Percentiles rank a stretch among this genome's conserved stretches.
phyloP scores from a whole-genome alignment of 352 stramenopile species.

The Phytophthora pinifolia region DNA sequence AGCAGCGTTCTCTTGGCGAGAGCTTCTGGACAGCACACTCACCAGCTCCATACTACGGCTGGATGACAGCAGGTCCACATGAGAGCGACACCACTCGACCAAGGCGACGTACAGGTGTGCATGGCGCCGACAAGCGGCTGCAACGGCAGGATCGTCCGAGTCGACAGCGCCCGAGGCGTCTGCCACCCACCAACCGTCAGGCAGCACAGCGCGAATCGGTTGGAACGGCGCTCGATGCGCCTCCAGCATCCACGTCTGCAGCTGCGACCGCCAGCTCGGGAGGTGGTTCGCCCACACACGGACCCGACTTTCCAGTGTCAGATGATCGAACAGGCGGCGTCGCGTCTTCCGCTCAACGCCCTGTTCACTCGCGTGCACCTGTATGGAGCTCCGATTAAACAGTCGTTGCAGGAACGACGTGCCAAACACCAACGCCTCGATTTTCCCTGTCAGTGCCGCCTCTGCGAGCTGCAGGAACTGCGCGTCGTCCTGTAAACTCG shows the following conservation, averaged over 20 bases:
- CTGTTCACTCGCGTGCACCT: background rate
- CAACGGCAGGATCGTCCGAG: background rate
- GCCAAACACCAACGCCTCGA: conserved; percentile 20
- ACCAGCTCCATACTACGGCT: conserved; percentile 43
- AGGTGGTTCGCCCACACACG: conserved; percentile 45
- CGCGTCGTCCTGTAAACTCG: conserved; percentile 21
- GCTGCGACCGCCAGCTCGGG: conserved; percentile 38
- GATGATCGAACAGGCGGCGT: conserved; percentile 27
- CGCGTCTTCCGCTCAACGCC: background rate
- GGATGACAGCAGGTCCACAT: conserved; percentile 36
- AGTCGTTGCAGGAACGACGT: conserved; percentile 30
- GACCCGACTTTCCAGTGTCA: conserved; percentile 27
- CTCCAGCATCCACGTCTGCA: conserved; percentile 44
- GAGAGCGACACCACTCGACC: conserved; percentile 34
- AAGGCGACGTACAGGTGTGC: conserved; percentile 45
- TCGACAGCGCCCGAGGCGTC: background rate
- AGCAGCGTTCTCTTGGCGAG: conserved; percentile 9
- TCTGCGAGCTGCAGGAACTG: conserved; percentile 37
- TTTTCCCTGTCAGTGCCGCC: conserved; percentile 20
- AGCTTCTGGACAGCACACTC: conserved; percentile 27
- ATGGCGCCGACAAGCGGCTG: conserved; percentile 25
- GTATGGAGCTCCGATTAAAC: conserved; percentile 11
- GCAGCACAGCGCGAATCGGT: conserved; percentile 22
- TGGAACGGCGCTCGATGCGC: conserved; percentile 33
- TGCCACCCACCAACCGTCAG: conserved; percentile 10